Evolutionary conservation across 371 early-diverging fungal species (phyloP).

Genomic region (Syncephalastrum monosporum): DNA sequence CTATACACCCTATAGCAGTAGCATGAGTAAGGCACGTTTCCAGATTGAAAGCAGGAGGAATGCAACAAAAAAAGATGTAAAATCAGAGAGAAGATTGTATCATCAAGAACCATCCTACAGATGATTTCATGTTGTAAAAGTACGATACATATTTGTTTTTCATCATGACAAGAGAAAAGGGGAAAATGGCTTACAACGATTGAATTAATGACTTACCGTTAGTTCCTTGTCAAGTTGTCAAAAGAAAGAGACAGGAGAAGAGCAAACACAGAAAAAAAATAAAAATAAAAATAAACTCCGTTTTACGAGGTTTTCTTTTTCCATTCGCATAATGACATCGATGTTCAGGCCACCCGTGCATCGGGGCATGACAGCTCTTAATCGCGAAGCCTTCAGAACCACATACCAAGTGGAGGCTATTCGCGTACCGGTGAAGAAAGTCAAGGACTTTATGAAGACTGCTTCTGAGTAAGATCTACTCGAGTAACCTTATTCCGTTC

Average conservation of each 20-base stretch:
- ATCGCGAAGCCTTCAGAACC: slow-evolving; percentile 60
- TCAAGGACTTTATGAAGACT: slow-evolving; percentile 53
- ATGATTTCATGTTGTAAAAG: slow-evolving; percentile 4
- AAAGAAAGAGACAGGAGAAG: neutral
- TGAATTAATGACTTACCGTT: slow-evolving; percentile 1
- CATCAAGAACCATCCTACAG: slow-evolving; percentile 12
- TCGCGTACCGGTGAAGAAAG: slow-evolving; percentile 64
- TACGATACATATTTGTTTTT: slow-evolving; percentile 4
- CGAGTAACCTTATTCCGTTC: neutral
- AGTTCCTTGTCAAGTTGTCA: neutral
- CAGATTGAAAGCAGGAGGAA: too few species aligned
- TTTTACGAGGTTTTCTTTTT: slow-evolving; percentile 6
- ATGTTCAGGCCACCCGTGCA: slow-evolving; percentile 39
- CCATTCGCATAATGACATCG: slow-evolving; percentile 7
- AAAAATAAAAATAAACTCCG: neutral
- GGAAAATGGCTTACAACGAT: too few species aligned
- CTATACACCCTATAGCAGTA: too few species aligned
- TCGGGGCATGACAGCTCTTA: slow-evolving; percentile 57
- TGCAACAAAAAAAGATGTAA: neutral
- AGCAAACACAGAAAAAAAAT: neutral
- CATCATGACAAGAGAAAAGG: neutral
- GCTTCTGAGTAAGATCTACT: slow-evolving; percentile 38
- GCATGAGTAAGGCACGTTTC: too few species aligned
- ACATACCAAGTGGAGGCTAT: slow-evolving; percentile 56
- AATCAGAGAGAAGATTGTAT: slow-evolving; percentile 18